Evolutionary conservation across 1,284 basidiomycete genomes (phyloP).

Genomic region (Ceratobasidium sp.): DNA sequence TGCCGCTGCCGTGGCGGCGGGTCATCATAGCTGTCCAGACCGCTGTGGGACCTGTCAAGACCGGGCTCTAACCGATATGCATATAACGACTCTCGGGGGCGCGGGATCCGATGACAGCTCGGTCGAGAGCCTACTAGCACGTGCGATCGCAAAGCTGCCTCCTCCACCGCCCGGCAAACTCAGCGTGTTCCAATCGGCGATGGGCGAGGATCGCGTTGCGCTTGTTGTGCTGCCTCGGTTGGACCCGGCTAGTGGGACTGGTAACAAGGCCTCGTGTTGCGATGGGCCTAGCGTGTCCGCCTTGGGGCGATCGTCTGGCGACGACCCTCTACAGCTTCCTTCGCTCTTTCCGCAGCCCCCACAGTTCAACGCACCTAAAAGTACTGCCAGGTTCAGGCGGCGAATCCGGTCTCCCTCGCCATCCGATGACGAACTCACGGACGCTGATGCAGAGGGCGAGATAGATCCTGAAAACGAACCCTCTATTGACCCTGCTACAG

Average conservation of each 20-base stretch:
- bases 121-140: conserved; percentile 31
- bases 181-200: conserved; percentile 35
- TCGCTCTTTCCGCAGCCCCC: neutral
- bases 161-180: conserved; percentile 26
- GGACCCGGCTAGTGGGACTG: neutral
- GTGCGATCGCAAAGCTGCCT: conserved; percentile 35
- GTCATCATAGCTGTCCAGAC: conserved; percentile 36
- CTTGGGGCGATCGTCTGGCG: neutral
- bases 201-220: conserved; percentile 19
- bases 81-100: conserved; percentile 8
- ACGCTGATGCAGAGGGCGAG: conserved; percentile 34
- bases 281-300: neutral
- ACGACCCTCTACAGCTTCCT: neutral
- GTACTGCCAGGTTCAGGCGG: neutral
- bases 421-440: conserved; percentile 25
- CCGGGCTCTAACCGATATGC: conserved; percentile 8
- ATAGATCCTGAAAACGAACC: conserved; percentile 18
- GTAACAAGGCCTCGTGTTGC: neutral
- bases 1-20: conserved; percentile 22
- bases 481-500: neutral
- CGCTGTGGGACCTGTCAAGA: conserved; percentile 33
- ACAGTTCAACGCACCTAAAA: neutral
- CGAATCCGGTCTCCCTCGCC: conserved; percentile 24
- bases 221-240: conserved; percentile 25
- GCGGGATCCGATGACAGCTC: conserved; percentile 19